phyloP scores from a whole-genome alignment of 331 rosid genomes.

The Acacia concinna region DNA sequence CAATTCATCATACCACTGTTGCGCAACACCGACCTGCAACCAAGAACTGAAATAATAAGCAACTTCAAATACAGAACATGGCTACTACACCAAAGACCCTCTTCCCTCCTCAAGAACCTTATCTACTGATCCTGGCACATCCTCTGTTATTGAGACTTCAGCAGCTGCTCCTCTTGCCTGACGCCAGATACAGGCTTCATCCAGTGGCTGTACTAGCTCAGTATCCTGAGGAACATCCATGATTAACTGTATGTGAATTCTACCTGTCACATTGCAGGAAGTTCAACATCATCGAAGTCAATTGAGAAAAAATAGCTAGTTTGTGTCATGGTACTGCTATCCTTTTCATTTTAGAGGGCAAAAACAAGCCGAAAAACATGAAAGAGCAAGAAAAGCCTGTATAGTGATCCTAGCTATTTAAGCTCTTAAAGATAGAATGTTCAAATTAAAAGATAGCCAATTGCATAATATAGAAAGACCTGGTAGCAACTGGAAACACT shows the following conservation, averaged over 20 bases:
- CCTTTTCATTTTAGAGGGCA: not conserved
- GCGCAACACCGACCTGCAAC: slow-evolving; percentile 75
- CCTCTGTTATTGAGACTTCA: slow-evolving; percentile 55
- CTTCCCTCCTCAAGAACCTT: slow-evolving; percentile 50
- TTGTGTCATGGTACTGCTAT: not conserved
- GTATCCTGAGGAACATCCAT: slow-evolving; percentile 64
- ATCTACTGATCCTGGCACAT: slow-evolving; percentile 47
- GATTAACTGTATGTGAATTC: slow-evolving; percentile 54
- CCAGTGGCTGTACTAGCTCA: slow-evolving; percentile 75
- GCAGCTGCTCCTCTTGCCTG: slow-evolving; percentile 85
- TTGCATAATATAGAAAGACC: slow-evolving; percentile 48
- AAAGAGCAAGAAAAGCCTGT: slow-evolving; percentile 12
- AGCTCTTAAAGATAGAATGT: not conserved
- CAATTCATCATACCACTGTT: slow-evolving; percentile 82
- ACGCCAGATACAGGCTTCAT: slow-evolving; percentile 79
- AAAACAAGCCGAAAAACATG: not conserved
- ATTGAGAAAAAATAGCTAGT: not conserved
- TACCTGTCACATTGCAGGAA: slow-evolving; percentile 50
- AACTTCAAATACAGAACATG: slow-evolving; percentile 25
- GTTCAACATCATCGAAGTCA: slow-evolving; percentile 13
- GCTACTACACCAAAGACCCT: slow-evolving; percentile 16
- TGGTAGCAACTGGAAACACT: slow-evolving; percentile 72
- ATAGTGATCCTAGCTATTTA: slow-evolving; percentile 10
- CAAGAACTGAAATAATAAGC: slow-evolving; percentile 29
- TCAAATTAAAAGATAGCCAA: slow-evolving; percentile 30